phyloP scores from a whole-genome alignment of 202 grass and related monocot genomes.

The Musa balbisiana region DNA sequence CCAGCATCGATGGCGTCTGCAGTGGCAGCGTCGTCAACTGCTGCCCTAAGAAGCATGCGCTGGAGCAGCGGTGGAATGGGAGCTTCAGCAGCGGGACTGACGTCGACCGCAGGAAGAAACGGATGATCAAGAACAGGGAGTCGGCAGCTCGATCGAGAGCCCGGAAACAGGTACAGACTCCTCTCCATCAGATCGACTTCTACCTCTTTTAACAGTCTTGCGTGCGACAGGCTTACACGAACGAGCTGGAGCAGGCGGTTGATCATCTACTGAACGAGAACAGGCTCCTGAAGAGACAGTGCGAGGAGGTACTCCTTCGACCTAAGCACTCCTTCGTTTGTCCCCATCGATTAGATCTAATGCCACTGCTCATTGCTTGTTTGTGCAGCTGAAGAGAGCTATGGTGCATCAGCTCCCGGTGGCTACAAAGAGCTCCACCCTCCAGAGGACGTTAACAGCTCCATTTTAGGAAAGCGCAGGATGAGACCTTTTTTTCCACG shows the following conservation, averaged over 20 bases:
- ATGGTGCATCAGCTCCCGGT: too few species aligned
- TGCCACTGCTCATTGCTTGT: too few species aligned
- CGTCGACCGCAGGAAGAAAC: neutral
- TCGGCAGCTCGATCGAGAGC: neutral
- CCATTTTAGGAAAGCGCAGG: too few species aligned
- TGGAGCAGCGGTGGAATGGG: neutral
- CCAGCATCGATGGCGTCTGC: too few species aligned
- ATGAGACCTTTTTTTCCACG: too few species aligned
- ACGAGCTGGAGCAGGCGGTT: neutral
- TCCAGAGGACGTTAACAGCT: too few species aligned
- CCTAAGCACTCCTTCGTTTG: too few species aligned
- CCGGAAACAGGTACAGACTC: neutral
- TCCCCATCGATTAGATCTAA: too few species aligned
- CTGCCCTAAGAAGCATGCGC: neutral
- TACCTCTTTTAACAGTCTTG: neutral
- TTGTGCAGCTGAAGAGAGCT: too few species aligned
- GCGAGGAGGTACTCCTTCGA: neutral
- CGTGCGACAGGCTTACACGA: neutral
- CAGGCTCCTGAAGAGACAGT: neutral
- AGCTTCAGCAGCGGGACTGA: neutral
- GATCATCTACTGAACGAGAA: neutral
- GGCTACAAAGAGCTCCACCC: too few species aligned
- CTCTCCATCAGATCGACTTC: neutral
- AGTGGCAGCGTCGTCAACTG: too few species aligned
- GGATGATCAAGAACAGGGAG: neutral